Conservation (phyloP, 495 filamentous ascomycete genomes). For the Podospora fimiseda region DNA sequence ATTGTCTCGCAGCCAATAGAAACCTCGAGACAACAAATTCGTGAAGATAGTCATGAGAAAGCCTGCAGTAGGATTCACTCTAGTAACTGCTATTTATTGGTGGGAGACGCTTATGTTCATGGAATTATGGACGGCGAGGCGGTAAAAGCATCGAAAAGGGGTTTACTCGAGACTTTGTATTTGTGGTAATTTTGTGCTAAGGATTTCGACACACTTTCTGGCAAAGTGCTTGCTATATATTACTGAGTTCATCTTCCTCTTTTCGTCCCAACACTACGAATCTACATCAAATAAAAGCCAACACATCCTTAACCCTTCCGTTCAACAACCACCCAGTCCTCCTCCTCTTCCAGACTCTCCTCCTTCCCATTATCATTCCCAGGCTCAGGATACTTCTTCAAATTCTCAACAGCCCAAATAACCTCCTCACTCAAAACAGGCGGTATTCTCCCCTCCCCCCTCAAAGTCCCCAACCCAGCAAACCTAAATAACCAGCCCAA, state of each 20-base stretch:
- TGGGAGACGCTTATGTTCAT: constrained; percentile 28
- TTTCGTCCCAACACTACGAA: too few relatives aligned
- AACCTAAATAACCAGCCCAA: constrained; percentile 35
- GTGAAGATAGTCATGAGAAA: too few relatives aligned
- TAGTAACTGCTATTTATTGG: constrained; percentile 10
- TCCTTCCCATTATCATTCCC: constrained; percentile 18
- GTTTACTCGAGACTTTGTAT: not conserved
- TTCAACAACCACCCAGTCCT: not conserved
- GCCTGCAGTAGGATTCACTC: constrained; percentile 1
- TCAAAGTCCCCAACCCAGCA: constrained; percentile 35
- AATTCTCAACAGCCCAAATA: constrained; percentile 43
- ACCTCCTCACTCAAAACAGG: constrained; percentile 36
- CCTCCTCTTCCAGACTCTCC: not conserved
- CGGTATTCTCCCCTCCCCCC: constrained; percentile 39
- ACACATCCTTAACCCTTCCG: not conserved
- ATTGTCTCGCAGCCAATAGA: not conserved
- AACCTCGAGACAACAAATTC: not conserved
- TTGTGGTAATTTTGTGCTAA: too few relatives aligned
- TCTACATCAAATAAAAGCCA: constrained; percentile 2
- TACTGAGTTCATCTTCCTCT: too few relatives aligned
- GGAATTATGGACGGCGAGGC: constrained; percentile 23
- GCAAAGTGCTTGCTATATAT: too few relatives aligned
- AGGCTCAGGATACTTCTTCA: constrained; percentile 44
- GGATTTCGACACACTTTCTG: too few relatives aligned
- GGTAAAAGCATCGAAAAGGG: too few relatives aligned